A percentile compares a stretch with the other conserved stretches of the same genome.
These are phyloP conservation scores for Eucommia ulmoides DNA, from an alignment of 257 asterid genomes.

Conservation along the genomic window DNA sequence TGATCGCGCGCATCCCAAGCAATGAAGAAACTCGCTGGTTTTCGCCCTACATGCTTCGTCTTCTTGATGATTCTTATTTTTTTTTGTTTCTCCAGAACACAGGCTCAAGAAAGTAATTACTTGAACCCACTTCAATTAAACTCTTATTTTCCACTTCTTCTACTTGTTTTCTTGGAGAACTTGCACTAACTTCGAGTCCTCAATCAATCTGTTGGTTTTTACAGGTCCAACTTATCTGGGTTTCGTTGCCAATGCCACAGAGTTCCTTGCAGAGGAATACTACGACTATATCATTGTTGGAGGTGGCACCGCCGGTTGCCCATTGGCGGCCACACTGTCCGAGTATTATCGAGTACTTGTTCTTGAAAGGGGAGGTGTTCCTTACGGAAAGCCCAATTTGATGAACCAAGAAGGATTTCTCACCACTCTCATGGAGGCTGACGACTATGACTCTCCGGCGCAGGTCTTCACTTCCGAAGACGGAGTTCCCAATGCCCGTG, in stretches of 20 bases:
- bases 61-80: slow-evolving; percentile 19
- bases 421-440: slow-evolving; percentile 38
- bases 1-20: too few species aligned
- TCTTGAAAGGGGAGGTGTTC: slow-evolving; percentile 78
- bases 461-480: slow-evolving; percentile 77
- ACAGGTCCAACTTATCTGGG: slow-evolving; percentile 58
- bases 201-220: slow-evolving; percentile 2
- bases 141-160: background rate
- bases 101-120: slow-evolving; percentile 42
- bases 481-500: slow-evolving; percentile 80
- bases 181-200: background rate
- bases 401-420: slow-evolving; percentile 72
- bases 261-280: slow-evolving; percentile 42
- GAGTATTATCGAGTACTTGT: slow-evolving; percentile 52
- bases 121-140: background rate
- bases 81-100: slow-evolving; percentile 25
- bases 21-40: slow-evolving; percentile 19
- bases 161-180: background rate
- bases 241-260: slow-evolving; percentile 49
- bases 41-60: slow-evolving; percentile 8
- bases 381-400: slow-evolving; percentile 43
- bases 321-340: slow-evolving; percentile 83
- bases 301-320: slow-evolving; percentile 96
- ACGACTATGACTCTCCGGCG: slow-evolving; percentile 54
- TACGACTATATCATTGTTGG: slow-evolving; percentile 55